Evolutionary conservation across 352 stramenopile genomes (phyloP), one percentile per base, ranked within the genome.

Genomic region (Elongisporangium prolatum): DNA sequence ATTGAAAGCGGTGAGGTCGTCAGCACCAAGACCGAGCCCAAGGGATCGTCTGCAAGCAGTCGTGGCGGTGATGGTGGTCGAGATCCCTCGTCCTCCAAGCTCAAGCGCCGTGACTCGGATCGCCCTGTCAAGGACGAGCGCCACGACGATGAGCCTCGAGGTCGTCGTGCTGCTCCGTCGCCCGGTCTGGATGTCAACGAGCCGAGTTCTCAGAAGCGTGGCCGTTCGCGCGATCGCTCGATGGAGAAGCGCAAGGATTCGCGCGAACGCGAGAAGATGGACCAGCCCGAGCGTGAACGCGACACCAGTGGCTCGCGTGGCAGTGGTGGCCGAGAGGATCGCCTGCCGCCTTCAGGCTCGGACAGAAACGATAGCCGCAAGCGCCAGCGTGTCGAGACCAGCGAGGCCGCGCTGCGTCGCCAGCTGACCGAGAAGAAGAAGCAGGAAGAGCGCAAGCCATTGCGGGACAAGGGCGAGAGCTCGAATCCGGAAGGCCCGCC

Each of bases 401-500:
- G 75, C 2, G 84, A 94, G 56, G 80, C 82, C 34, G 71, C 72
- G 25, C 60, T 91, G 49, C 82, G 82, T 44, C 82, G 82, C 40
- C 79, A 89, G 21, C 67, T 94, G 22, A 89, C 77, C 2, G 84
- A 89, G 48, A 85, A 89, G 59, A 90, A 88, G 59, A 69, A 54
- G 8, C 64, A 84, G 50, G 77, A 80, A 2, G 50, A 74, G 22
- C 52, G 44, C 14, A 48, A 54, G 13, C 52, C 50, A 16, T 20
- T 8, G 28, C 54, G 62, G 13, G 34, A 65, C 13, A 56, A 67
- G 18, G 17, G 18, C 9, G 60, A 67, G 14, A 55, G 60, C 16
- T 50, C 22, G 2, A 56, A 62, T 28, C 57, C 34, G 25, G 54
- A 48, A 18, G 47, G 50, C 37, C 48, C 25, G 8, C 13, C 48